Evolutionary conservation across 305 asterid genomes (phyloP), one percentile per base, ranked within the genome.

Genomic region (Fraxinus ornus): DNA sequence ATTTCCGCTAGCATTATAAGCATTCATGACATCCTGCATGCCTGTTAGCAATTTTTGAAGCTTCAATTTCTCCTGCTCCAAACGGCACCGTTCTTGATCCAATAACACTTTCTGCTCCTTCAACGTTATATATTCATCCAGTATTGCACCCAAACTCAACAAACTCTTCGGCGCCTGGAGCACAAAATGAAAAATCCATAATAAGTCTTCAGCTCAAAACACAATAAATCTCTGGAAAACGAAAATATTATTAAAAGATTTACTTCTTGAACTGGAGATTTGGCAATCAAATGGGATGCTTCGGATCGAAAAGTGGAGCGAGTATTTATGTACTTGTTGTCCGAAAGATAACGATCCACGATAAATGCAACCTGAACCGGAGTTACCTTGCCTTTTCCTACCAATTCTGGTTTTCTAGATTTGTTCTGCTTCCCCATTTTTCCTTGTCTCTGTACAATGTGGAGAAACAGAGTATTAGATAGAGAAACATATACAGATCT

Each of bases 281-380:
- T 93, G 72, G 99, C 84, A 24, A 94, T 82, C 47, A 96, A 89
- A 85, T 83, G 81, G 2, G 98, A 89, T 2, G 98, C 99, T 86
- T 96, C 99, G 44, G 93, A 90, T 13, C 97, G 94, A 80, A 96
- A 96, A 62, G 83, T 76, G 84, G 93, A 83, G 49, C 97, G 93
- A 3, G 98, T 83, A 32, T 85, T 84, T 28, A 83, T 41, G 76
- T 73, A 93, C 30, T 66, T 80, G 85, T 91, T 96, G 86, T 96
- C 98, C 28, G 88, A 85, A 64, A 96, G 94, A 84, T 96, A 96
- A 0, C 99, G 97, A n/a, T 96, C 98, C n/a, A 96, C 99, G 82
- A 96, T 90, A 92, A 94, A 96, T 0, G 98, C 99, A 1, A 94
- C 80, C 88, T 96, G 98, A 32, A 91, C 91, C 0, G 97, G 95